These are phyloP conservation scores for Colletotrichum orbiculare DNA, from an alignment of 2,329 filamentous ascomycete species.

Conservation along the genomic window DNA sequence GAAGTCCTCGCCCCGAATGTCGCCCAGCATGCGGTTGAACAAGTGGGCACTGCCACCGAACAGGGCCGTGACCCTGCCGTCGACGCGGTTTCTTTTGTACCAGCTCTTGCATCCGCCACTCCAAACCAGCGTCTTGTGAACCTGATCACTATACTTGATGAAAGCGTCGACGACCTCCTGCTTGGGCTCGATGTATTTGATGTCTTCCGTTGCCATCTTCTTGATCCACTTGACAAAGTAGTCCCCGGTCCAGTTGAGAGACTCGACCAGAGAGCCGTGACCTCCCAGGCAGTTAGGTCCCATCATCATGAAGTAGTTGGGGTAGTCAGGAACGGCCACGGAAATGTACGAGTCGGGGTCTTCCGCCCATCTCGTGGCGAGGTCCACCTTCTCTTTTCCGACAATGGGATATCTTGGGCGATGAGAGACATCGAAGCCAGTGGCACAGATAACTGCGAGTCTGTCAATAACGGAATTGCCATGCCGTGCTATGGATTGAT, in stretches of 20 bases:
- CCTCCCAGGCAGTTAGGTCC: conserved; percentile 36
- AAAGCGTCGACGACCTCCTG: conserved; percentile 48
- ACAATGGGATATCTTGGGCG: conserved; percentile 53
- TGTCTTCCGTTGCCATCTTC: conserved; percentile 41
- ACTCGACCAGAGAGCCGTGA: conserved; percentile 36
- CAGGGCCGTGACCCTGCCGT: conserved; percentile 57
- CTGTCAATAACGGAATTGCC: background rate
- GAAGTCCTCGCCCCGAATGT: conserved; percentile 60
- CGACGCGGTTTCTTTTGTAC: conserved; percentile 57
- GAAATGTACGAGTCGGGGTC: conserved; percentile 45
- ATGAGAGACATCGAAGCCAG: conserved; percentile 37
- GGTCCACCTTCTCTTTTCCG: conserved; percentile 57
- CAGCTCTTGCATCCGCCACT: conserved; percentile 54
- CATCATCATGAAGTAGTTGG: conserved; percentile 45
- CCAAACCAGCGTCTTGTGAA: conserved; percentile 56
- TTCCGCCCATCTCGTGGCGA: conserved; percentile 62
- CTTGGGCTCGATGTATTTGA: conserved; percentile 47
- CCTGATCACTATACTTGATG: conserved; percentile 52
- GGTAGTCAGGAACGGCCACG: conserved; percentile 44
- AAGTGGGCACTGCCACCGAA: conserved; percentile 55
- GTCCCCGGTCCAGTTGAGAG: conserved; percentile 42
- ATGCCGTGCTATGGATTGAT: background rate
- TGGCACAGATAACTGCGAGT: conserved; percentile 37
- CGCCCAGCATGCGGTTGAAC: conserved; percentile 48
- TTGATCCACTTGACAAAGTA: conserved; percentile 41